Conservation (phyloP, 306 rosid species). For the Quillaja saponaria region DNA sequence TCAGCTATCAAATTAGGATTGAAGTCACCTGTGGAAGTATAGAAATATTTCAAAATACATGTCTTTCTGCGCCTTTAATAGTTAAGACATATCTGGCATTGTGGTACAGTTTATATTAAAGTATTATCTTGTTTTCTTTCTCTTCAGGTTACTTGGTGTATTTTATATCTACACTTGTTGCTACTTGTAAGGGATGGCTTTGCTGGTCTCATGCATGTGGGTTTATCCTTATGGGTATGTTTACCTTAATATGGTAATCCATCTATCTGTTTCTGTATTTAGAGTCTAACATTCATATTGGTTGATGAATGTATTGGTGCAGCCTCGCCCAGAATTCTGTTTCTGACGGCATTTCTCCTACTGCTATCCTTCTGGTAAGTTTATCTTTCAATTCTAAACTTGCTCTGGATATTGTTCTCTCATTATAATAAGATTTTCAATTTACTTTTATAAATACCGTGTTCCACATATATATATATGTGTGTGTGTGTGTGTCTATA, state of each 20-base stretch:
- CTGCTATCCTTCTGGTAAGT: constrained; percentile 75
- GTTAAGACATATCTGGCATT: too few relatives aligned
- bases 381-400: background rate
- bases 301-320: constrained; percentile 39
- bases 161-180: constrained; percentile 50
- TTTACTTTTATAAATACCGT: too few relatives aligned
- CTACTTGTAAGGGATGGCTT: constrained; percentile 56
- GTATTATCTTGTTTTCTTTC: too few relatives aligned
- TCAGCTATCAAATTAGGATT: too few relatives aligned
- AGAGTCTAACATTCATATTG: constrained; percentile 26
- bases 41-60: too few relatives aligned
- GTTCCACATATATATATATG: too few relatives aligned
- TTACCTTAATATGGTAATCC: constrained; percentile 19
- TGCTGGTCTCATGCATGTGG: constrained; percentile 61
- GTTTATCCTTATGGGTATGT: constrained; percentile 66
- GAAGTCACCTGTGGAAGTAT: too few relatives aligned
- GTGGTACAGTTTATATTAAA: too few relatives aligned
- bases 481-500: too few relatives aligned
- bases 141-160: constrained; percentile 67
- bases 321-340: constrained; percentile 65
- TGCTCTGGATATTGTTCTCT: too few relatives aligned
- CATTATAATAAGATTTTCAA: too few relatives aligned
- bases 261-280: constrained; percentile 16
- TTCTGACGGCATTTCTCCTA: constrained; percentile 66
- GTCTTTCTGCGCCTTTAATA: too few relatives aligned